phyloP scores from a whole-genome alignment of 805 yeast genomes.

The Pichia sporocuriosa region DNA sequence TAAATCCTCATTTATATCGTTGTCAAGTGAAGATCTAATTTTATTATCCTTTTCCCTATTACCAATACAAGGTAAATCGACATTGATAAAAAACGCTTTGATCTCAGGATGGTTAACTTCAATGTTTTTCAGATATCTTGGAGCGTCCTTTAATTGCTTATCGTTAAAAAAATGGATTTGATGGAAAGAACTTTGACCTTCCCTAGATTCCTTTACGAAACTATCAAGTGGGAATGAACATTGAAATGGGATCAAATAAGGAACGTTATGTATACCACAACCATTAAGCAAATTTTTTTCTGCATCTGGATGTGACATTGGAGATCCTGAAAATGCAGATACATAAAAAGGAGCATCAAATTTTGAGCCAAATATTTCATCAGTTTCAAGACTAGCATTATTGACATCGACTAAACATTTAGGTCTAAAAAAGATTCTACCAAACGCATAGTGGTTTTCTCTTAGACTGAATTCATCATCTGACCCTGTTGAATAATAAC shows the following conservation, averaged over 20 bases:
- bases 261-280: conserved; percentile 56
- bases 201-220: conserved; percentile 55
- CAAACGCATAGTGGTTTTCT: conserved; percentile 74
- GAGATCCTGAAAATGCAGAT: conserved; percentile 85
- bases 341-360: conserved; percentile 74
- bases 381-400: conserved; percentile 50
- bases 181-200: conserved; percentile 70
- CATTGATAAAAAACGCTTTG: conserved; percentile 74
- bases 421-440: conserved; percentile 82
- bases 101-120: conserved; percentile 36
- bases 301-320: conserved; percentile 84
- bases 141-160: conserved; percentile 54
- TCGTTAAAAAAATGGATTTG: conserved; percentile 69
- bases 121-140: conserved; percentile 16
- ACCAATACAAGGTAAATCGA: conserved; percentile 83
- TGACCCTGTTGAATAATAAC: conserved; percentile 83
- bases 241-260: conserved; percentile 84
- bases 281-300: conserved; percentile 72
- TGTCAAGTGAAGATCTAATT: conserved; percentile 51
- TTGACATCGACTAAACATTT: conserved; percentile 68
- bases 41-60: conserved; percentile 82
- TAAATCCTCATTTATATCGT: conserved; percentile 15
- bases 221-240: conserved; percentile 80
- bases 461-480: conserved; percentile 65
- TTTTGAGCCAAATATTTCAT: conserved; percentile 57